Evolutionary conservation across 495 filamentous ascomycete species (phyloP), one percentile per base, ranked within the genome.

Genomic region (Clavariopsis aquatica): DNA sequence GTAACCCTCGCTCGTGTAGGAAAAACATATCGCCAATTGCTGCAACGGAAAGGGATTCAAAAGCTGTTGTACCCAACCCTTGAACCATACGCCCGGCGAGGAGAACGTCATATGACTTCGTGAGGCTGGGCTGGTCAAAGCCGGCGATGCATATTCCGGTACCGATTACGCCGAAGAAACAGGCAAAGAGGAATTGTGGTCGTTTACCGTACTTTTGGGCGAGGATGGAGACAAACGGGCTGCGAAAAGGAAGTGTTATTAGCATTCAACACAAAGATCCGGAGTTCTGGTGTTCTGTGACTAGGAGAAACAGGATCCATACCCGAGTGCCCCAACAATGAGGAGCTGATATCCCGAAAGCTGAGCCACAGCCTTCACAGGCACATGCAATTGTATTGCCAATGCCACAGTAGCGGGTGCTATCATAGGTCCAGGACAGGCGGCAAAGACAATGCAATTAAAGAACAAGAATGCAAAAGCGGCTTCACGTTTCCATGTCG

Each of bases 361-460:
- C 22, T 57, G 20, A 22, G 62, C 62, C 1, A 65, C 52, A 22
- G 24, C 27, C 34, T 65, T 65, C 19, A 65, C 22, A 1, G 53
- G 45, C 2, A 65, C 62, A 8, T 52, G 27, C 5, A 65, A 43
- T 59, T 65, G 53, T 19, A 53, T 27, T 12, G 62, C 62, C 4
- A 65, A 34, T 6, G 52, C 62, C 9, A 65, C 55, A 45, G 62
- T 65, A 17, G 54, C 62, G 12, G 62, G 62, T 13, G 62, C 62
- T n/a, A 65, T 57, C 62, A 65, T 59, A 19, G 62, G 62, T 3
- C 62, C 62, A 0, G 62, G 62, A 34, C 53, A 57, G 1, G 62
- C 62, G 29, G 62, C 62, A 45, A 65, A 65, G 47, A 65, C 38
- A 29, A 65, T 65, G 36, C 62, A 65, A 22, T 65, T 65, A 55